A percentile compares a stretch with the other conserved stretches of the same genome.
Conservation (phyloP, 768 basidiomycete species). For the Rhizopogon roseolus region DNA sequence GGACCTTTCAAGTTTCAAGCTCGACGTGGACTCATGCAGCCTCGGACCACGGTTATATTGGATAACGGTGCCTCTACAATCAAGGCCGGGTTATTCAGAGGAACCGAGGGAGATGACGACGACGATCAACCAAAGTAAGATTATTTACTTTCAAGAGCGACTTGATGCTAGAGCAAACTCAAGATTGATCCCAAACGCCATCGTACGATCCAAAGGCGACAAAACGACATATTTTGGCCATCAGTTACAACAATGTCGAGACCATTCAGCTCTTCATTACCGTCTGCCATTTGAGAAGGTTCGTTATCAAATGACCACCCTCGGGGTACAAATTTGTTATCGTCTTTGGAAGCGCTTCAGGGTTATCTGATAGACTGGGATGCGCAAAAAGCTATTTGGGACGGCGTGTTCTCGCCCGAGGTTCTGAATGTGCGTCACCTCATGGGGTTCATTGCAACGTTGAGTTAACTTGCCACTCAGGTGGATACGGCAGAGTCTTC, state of each 20-base stretch:
- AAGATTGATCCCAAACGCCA: conserved; percentile 76
- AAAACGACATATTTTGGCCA: conserved; percentile 81
- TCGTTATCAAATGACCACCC: conserved; percentile 11
- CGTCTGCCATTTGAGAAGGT: conserved; percentile 89
- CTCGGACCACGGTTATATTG: conserved; percentile 51
- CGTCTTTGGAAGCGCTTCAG: conserved; percentile 38
- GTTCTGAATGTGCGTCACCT: conserved; percentile 51
- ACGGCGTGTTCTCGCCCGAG: conserved; percentile 75
- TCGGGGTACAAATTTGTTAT: background rate
- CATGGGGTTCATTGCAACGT: background rate
- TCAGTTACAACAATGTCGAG: conserved; percentile 70
- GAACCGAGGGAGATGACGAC: conserved; percentile 18
- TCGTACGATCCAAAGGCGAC: conserved; percentile 82
- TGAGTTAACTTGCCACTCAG: conserved; percentile 34
- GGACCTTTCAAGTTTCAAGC: background rate
- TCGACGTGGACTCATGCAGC: background rate
- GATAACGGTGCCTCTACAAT: conserved; percentile 87
- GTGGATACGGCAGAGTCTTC: conserved; percentile 68
- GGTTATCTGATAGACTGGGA: conserved; percentile 96
- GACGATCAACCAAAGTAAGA: conserved; percentile 20
- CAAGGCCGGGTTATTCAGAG: conserved; percentile 60
- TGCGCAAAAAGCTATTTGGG: conserved; percentile 92
- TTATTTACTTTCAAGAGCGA: background rate
- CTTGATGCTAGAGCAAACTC: conserved; percentile 2
- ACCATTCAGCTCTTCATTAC: conserved; percentile 79